Evolutionary conservation across 1,284 basidiomycete genomes (phyloP).

Genomic region (Inonotus obliquus): DNA sequence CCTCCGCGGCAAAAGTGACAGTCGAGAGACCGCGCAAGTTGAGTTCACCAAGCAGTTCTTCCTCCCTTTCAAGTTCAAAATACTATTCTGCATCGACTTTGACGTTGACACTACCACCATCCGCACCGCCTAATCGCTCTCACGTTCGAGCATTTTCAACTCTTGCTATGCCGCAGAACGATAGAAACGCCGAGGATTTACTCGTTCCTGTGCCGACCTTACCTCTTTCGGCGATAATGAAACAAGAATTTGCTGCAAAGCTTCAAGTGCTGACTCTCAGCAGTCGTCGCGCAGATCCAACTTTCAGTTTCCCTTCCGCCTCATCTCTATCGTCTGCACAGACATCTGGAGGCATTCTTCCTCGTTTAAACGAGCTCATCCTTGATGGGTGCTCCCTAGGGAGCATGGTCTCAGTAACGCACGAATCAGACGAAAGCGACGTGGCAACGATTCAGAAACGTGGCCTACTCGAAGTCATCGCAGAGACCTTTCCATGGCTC

Average conservation of each 20-base stretch:
- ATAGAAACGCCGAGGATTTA: constrained; percentile 39
- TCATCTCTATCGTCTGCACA: constrained; percentile 22
- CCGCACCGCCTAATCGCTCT: constrained; percentile 41
- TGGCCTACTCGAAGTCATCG: constrained; percentile 50
- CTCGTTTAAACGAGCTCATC: constrained; percentile 62
- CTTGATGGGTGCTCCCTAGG: constrained; percentile 65
- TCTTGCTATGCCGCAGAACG: constrained; percentile 24
- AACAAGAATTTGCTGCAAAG: constrained; percentile 56
- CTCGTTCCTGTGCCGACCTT: constrained; percentile 61
- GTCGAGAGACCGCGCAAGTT: constrained; percentile 15
- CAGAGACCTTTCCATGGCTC: constrained; percentile 63
- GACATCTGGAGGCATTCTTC: constrained; percentile 40
- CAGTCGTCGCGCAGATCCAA: constrained; percentile 60
- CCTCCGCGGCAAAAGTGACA: constrained; percentile 24
- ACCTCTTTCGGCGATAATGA: constrained; percentile 54
- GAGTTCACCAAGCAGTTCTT: constrained; percentile 21
- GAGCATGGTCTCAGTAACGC: constrained; percentile 47
- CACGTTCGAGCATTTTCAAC: constrained; percentile 64
- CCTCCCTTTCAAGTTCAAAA: constrained; percentile 45
- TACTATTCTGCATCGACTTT: constrained; percentile 53
- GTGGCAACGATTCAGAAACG: constrained; percentile 40
- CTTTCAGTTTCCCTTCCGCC: constrained; percentile 49
- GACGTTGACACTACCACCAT: constrained; percentile 61
- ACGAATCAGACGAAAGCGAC: constrained; percentile 24
- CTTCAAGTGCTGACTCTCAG: constrained; percentile 58